These are phyloP conservation scores for Neonectria sp. DNA, from an alignment of 2,329 filamentous ascomycete genomes.

Conservation along the genomic window DNA sequence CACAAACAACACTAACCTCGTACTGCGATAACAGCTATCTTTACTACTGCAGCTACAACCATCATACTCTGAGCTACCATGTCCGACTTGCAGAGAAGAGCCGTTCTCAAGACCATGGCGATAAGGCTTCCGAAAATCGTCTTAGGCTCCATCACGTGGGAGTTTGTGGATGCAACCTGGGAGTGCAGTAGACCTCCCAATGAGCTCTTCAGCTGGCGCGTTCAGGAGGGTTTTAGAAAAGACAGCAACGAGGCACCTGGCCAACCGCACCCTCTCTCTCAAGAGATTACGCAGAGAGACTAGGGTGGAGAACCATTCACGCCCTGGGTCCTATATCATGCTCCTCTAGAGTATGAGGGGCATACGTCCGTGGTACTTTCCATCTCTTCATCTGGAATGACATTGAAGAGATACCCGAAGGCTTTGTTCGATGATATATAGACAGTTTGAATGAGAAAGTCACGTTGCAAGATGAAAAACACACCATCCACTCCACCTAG, in stretches of 20 bases:
- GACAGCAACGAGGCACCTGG: background rate
- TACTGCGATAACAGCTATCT: too few relatives aligned
- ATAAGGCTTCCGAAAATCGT: too few relatives aligned
- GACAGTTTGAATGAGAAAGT: background rate
- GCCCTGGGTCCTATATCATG: too few relatives aligned
- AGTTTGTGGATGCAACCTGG: too few relatives aligned
- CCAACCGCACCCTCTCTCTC: background rate
- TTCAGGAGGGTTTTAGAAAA: background rate
- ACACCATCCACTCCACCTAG: background rate
- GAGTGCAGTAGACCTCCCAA: background rate
- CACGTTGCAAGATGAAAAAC: constrained; percentile 6
- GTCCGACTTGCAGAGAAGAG: too few relatives aligned
- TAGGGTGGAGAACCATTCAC: background rate
- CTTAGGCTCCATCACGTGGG: too few relatives aligned
- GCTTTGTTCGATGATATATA: background rate
- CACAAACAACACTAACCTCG: too few relatives aligned
- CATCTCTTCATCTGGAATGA: background rate
- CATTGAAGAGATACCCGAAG: background rate
- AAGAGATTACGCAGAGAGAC: background rate
- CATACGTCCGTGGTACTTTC: background rate
- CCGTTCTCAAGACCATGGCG: too few relatives aligned
- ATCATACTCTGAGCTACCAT: too few relatives aligned
- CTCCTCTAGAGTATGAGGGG: background rate
- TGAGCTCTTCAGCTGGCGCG: too few relatives aligned
- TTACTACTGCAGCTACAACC: too few relatives aligned